phyloP scores from a whole-genome alignment of 163 green algal genomes.

The Volvox carteri region DNA sequence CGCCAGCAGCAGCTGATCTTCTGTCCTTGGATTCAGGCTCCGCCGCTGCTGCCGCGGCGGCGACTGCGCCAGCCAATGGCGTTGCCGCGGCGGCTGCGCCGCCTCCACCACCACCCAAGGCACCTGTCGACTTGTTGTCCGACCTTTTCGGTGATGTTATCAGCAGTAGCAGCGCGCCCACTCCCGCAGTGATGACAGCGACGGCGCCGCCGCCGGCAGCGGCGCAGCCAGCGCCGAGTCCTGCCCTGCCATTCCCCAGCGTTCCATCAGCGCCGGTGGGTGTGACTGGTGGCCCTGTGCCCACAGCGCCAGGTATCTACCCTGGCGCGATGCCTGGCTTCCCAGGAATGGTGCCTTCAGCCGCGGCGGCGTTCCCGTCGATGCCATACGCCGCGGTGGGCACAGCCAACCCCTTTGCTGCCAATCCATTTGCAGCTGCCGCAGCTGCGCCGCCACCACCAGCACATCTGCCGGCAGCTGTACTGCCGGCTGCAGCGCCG shows the following conservation, averaged over 20 bases:
- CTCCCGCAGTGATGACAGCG: background rate
- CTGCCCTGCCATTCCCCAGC: background rate
- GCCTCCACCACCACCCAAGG: constrained; percentile 35
- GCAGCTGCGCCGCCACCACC: background rate
- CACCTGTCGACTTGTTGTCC: constrained; percentile 61
- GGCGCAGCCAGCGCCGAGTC: background rate
- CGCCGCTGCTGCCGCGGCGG: background rate
- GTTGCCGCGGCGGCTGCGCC: background rate
- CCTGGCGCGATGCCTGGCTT: constrained; percentile 1
- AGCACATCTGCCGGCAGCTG: background rate
- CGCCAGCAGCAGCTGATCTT: background rate
- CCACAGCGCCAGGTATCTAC: background rate
- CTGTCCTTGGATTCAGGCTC: constrained; percentile 38
- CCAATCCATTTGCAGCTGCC: background rate
- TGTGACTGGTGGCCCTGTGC: background rate
- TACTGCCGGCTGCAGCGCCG: constrained; percentile 1
- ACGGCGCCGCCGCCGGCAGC: background rate
- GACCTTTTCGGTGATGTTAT: constrained; percentile 60
- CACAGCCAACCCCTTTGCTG: constrained; percentile 36
- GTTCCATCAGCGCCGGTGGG: constrained; percentile 18
- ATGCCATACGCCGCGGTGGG: background rate
- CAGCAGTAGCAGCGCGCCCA: constrained; percentile 11
- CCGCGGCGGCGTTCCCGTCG: background rate
- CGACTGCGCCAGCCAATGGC: background rate
- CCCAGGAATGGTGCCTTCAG: background rate